A percentile compares a stretch with the other conserved stretches of the same genome.
These are phyloP conservation scores for Ascoidea asiatica DNA, from an alignment of 805 yeast genomes.

Conservation along the genomic window DNA sequence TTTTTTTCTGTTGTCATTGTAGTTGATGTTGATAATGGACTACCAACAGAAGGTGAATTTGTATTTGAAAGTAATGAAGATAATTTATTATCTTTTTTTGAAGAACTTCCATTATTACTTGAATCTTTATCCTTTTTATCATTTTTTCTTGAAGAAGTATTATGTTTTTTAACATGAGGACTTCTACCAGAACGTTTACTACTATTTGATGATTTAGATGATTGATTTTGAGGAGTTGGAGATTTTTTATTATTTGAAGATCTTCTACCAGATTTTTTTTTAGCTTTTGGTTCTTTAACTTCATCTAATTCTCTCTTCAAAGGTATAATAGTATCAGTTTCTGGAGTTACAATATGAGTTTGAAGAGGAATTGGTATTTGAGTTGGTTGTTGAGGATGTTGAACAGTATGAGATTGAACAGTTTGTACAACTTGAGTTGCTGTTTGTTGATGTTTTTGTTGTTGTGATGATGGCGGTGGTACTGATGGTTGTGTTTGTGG, in stretches of 20 bases:
- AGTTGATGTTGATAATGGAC: background rate
- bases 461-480: slow-evolving; percentile 10
- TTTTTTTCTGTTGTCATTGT: background rate
- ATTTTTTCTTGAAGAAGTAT: background rate
- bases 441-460: too few species aligned
- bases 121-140: background rate
- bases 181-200: background rate
- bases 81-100: background rate
- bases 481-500: slow-evolving; percentile 10
- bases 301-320: background rate
- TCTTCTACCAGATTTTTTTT: background rate
- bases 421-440: too few species aligned
- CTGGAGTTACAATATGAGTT: too few species aligned
- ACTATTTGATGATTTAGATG: background rate
- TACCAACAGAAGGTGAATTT: background rate
- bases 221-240: background rate
- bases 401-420: too few species aligned
- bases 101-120: background rate
- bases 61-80: background rate
- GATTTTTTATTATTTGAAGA: background rate
- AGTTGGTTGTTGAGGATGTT: too few species aligned
- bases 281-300: background rate
- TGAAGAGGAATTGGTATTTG: slow-evolving; percentile 1
- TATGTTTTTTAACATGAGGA: background rate
- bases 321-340: too few species aligned